A percentile compares a stretch with the other conserved stretches of the same genome.
Evolutionary conservation across 78 protist genomes (phyloP).

Genomic region (Cavenderia fasciculata): DNA sequence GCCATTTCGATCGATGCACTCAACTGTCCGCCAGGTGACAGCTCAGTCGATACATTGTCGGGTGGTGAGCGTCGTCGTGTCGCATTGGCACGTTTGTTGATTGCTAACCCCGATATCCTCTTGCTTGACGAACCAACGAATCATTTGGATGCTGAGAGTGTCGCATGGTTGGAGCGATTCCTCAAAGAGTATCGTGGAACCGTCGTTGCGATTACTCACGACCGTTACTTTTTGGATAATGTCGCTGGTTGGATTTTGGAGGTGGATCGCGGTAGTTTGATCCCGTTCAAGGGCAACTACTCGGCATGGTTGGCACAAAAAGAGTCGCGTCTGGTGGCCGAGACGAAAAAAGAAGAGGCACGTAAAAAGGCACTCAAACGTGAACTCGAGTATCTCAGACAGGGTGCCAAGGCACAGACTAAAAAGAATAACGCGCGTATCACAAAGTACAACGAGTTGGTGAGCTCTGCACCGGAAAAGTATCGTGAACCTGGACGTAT

Average conservation of each 20-base stretch:
- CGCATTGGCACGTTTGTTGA: slow-evolving; percentile 81
- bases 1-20: slow-evolving; percentile 77
- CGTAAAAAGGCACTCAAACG: slow-evolving; percentile 72
- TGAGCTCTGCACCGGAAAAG: slow-evolving; percentile 38
- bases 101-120: slow-evolving; percentile 77
- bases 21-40: slow-evolving; percentile 74
- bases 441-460: slow-evolving; percentile 55
- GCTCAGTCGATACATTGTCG: slow-evolving; percentile 9
- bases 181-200: slow-evolving; percentile 79
- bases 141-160: slow-evolving; percentile 86
- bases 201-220: slow-evolving; percentile 89
- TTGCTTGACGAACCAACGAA: slow-evolving; percentile 87
- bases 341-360: slow-evolving; percentile 64
- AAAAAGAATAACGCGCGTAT: slow-evolving; percentile 59
- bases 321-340: slow-evolving; percentile 51
- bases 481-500: slow-evolving; percentile 74
- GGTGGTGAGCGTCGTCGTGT: slow-evolving; percentile 87
- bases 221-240: slow-evolving; percentile 86
- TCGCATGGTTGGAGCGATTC: slow-evolving; percentile 82
- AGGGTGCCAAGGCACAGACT: slow-evolving; percentile 78
- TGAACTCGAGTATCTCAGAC: slow-evolving; percentile 72
- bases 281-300: slow-evolving; percentile 81
- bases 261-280: slow-evolving; percentile 73
- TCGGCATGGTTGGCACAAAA: slow-evolving; percentile 72
- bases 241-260: slow-evolving; percentile 86